These are phyloP conservation scores for Naganishia vishniacii DNA, from an alignment of 768 basidiomycete genomes.

Conservation along the genomic window DNA sequence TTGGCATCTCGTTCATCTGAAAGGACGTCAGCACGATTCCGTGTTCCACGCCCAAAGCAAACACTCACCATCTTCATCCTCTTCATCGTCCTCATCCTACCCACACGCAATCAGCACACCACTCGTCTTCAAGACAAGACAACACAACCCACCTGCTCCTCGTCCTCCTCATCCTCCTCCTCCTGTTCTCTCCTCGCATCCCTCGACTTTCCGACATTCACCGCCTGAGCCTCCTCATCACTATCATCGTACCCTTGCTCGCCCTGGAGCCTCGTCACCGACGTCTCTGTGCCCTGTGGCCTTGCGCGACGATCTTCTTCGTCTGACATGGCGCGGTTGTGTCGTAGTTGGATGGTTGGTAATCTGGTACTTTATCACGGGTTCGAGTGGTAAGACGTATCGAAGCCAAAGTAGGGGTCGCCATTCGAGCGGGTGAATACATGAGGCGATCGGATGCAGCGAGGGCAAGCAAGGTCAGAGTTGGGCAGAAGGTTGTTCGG, in stretches of 20 bases:
- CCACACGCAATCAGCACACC: too few relatives aligned
- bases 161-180: conserved; percentile 22
- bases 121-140: too few relatives aligned
- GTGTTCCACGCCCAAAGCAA: neutral
- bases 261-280: conserved; percentile 7
- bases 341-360: neutral
- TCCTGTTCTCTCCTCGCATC: conserved; percentile 18
- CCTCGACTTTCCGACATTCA: conserved; percentile 14
- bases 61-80: conserved; percentile 28
- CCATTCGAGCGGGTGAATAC: too few relatives aligned
- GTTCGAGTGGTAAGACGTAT: too few relatives aligned
- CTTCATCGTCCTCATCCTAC: conserved; percentile 27
- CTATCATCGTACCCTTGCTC: conserved; percentile 23
- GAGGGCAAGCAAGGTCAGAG: too few relatives aligned
- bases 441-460: too few relatives aligned
- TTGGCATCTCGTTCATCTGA: conserved; percentile 16
- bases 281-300: neutral
- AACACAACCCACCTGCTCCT: conserved; percentile 36
- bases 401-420: too few relatives aligned
- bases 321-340: neutral
- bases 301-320: conserved; percentile 8
- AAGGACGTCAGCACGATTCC: neutral
- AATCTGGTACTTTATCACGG: too few relatives aligned
- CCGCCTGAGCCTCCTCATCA: conserved; percentile 22
- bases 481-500: too few relatives aligned